These are phyloP conservation scores for Penicillium sp. DNA, from an alignment of 2,329 filamentous ascomycete genomes.

Conservation along the genomic window DNA sequence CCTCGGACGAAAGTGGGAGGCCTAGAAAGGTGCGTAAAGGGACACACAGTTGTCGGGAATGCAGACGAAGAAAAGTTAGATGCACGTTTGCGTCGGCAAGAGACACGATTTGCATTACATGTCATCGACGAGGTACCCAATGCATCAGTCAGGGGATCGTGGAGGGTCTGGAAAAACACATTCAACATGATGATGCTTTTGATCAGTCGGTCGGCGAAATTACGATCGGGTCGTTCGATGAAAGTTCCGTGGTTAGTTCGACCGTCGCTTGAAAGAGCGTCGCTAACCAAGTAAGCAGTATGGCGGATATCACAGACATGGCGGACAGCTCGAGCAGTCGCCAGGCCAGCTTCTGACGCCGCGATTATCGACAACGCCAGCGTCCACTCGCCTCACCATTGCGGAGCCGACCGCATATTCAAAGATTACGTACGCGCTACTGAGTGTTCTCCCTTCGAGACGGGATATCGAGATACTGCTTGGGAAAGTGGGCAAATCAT, in stretches of 20 bases:
- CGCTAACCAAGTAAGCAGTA: neutral
- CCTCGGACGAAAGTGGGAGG: neutral
- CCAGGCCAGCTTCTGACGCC: neutral
- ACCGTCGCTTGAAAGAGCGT: no score
- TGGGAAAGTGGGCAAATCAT: neutral
- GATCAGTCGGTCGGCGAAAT: neutral
- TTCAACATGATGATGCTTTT: neutral
- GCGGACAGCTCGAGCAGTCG: neutral
- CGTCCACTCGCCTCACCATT: neutral
- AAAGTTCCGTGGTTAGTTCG: neutral
- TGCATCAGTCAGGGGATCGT: neutral
- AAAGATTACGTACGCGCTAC: neutral
- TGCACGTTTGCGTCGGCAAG: conserved; percentile 3
- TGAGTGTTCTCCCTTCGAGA: neutral
- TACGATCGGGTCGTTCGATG: neutral
- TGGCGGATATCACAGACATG: neutral
- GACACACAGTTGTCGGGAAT: conserved; percentile 6
- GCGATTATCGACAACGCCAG: neutral
- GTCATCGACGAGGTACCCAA: neutral
- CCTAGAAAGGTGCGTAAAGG: conserved; percentile 8
- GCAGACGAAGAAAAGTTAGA: conserved; percentile 1
- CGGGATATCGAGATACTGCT: conserved; percentile 5
- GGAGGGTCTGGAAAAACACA: neutral
- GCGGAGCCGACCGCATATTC: neutral
- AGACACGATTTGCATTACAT: neutral